phyloP scores from a whole-genome alignment of 2,329 filamentous ascomycete genomes.

The Clonostachys sp. region DNA sequence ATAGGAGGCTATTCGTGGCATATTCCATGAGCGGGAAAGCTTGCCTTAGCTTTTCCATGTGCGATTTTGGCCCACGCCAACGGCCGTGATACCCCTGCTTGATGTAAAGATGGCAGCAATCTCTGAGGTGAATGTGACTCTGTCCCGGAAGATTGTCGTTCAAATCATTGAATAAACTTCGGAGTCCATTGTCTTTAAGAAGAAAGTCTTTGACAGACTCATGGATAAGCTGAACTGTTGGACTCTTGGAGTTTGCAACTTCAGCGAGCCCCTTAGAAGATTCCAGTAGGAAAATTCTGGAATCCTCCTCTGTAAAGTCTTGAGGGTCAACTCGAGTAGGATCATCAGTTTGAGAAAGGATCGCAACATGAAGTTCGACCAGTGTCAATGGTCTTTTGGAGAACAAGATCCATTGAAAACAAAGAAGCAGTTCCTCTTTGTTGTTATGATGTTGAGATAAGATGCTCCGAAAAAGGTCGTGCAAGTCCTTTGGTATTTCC shows the following conservation, averaged over 20 bases:
- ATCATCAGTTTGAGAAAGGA: slow-evolving; percentile 4
- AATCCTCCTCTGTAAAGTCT: slow-evolving; percentile 8
- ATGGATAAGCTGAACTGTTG: slow-evolving; percentile 37
- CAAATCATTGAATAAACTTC: not conserved
- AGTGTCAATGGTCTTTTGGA: slow-evolving; percentile 32
- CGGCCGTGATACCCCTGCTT: no score
- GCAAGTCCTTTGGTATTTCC: slow-evolving; percentile 24
- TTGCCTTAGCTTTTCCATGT: not conserved
- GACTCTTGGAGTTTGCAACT: slow-evolving; percentile 14
- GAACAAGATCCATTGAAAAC: slow-evolving; percentile 45
- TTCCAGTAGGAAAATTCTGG: slow-evolving; percentile 12
- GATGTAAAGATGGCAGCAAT: not conserved
- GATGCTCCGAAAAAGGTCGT: slow-evolving; percentile 39
- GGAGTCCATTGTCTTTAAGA: slow-evolving; percentile 13
- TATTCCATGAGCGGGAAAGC: not conserved
- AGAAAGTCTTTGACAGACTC: slow-evolving; percentile 41
- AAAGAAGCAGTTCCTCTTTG: slow-evolving; percentile 30
- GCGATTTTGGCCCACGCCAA: no score
- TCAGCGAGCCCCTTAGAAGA: slow-evolving; percentile 39
- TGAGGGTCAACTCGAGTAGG: not conserved
- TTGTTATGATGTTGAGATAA: slow-evolving; percentile 36
- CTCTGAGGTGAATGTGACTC: not conserved
- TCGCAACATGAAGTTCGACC: slow-evolving; percentile 30
- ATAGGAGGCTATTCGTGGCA: not conserved
- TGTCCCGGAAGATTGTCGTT: not conserved